phyloP scores from a whole-genome alignment of 495 filamentous ascomycete species.

The Xylaria flabelliformis region DNA sequence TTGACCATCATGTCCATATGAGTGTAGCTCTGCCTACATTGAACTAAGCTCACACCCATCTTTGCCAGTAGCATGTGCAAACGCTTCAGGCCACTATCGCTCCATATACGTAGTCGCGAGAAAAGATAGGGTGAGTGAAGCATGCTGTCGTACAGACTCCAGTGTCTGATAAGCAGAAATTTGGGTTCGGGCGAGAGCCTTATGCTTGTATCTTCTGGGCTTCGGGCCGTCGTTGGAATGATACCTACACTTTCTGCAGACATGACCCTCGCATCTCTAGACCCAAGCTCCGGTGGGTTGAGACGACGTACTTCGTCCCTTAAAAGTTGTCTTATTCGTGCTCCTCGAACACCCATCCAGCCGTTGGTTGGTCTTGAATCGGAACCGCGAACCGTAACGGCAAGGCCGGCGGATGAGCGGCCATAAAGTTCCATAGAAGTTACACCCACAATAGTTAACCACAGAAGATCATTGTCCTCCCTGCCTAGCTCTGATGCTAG shows the following conservation, averaged over 20 bases:
- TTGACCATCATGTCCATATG: conserved; percentile 99
- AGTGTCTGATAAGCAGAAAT: conserved; percentile 92
- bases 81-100: conserved; percentile 82
- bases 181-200: conserved; percentile 92
- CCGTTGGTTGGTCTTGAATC: conserved; percentile 64
- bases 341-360: conserved; percentile 83
- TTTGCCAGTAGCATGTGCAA: conserved; percentile 96
- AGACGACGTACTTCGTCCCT: conserved; percentile 94
- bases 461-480: conserved; percentile 95
- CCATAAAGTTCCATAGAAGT: conserved; percentile 91
- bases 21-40: conserved; percentile 93
- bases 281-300: conserved; percentile 75
- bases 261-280: conserved; percentile 23
- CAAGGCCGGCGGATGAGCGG: conserved; percentile 78
- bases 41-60: conserved; percentile 93
- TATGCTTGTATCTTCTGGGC: conserved; percentile 90
- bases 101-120: conserved; percentile 92
- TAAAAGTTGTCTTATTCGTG: conserved; percentile 80
- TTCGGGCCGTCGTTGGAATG: conserved; percentile 86
- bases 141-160: conserved; percentile 98
- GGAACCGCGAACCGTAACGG: conserved; percentile 65
- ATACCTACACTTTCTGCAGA: conserved; percentile 70
- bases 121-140: conserved; percentile 96
- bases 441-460: conserved; percentile 92
- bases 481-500: conserved; percentile 92